Evolutionary conservation across 768 basidiomycete species (phyloP), one percentile per base, ranked within the genome.

Genomic region (Agrocybe praecox): DNA sequence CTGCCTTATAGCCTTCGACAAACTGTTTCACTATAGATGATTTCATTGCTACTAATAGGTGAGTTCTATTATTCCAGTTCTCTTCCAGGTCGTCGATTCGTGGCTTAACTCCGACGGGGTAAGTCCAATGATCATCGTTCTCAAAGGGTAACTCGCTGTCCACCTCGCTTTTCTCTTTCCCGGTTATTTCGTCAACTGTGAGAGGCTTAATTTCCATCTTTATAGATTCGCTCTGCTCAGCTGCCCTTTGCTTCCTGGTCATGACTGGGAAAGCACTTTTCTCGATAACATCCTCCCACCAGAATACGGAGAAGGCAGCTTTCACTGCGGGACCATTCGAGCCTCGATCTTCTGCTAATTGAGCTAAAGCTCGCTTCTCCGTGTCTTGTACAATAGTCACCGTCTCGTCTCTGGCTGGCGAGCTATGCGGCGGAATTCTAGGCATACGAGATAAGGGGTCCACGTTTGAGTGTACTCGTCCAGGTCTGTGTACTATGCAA

Each of bases 381-480:
- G 59, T 23, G 2, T 56, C 50, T 21, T 56, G 59, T 6, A 49
- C 29, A n/a, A 60, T 60, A 9, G 54, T 47, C 4, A 43, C 34
- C 9, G 54, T 36, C 8, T 57, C 50, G 44, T 65, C 61, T 2
- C 52, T 18, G 6, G 33, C 19, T 14, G 66, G 66, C 11, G 61
- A 64, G 57, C 7, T 21, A 48, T 12, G 36, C 14, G 17, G 72
- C 71, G 19, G 66, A 57, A 6, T 56, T 19, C 17, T 68, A 51
- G 9, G 19, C n/a, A 10, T 69, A 72, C 0, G 67, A 44, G 0
- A 55, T 52, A 76, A 58, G 1, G 76, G 75, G 51, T 78, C 76
- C 9, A 76, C 73, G 52, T 76, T 76, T 2, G 74, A 77, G n/a
- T 77, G 75, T 0, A 74, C 70, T 8, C 70, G 43, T 8, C 76